Evolutionary conservation across 2,329 filamentous ascomycete species (phyloP), one percentile per base, ranked within the genome.

Genomic region (Fusarium napiforme): DNA sequence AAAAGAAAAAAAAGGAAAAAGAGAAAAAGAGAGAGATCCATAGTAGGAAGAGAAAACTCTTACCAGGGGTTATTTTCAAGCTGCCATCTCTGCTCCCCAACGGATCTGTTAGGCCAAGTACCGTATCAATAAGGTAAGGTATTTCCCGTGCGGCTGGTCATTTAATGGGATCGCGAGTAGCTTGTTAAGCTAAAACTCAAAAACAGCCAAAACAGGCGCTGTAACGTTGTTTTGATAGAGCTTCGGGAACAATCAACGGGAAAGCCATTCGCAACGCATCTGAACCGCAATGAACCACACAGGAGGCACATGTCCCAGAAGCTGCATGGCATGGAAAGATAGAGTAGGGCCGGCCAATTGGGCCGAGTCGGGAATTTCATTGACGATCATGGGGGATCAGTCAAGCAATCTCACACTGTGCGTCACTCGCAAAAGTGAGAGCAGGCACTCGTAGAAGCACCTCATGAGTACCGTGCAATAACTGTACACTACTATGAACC

Each of bases 261-360:
- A 73, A 55, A 60, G 67, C 62, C 62, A 45, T 60, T 50, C 60
- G 43, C 42, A 56, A 56, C 43, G 52, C 36, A 67, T 63, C 52
- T 55, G 47, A 40, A 55, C 52, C 30, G 40, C 30, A 36, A 46
- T 40, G 49, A 30, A 49, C 46, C 59, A 64, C 39, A 47, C 40
- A 16, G 32, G 30, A 60, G 26, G 40, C 37, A 36, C 40, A 49
- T 21, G 40, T 58, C 23, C 59, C 64, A 52, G 70, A 63, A 61
- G 59, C 66, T 58, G 70, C 57, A 69, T 62, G 34, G 60, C 52
- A 60, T 56, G 45, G 68, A 47, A 63, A 65, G 55, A 69, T 53
- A 56, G 58, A 72, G 67, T 78, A 77, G 66, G 66, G 73, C 76
- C 76, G 76, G 73, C 68, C 72, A 77, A 77, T 78, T 78, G 69